Percentiles rank a stretch among this genome's conserved stretches.
Conservation (phyloP, 192 early-diverging fungal species). For the Gamsiella multidivaricata region DNA sequence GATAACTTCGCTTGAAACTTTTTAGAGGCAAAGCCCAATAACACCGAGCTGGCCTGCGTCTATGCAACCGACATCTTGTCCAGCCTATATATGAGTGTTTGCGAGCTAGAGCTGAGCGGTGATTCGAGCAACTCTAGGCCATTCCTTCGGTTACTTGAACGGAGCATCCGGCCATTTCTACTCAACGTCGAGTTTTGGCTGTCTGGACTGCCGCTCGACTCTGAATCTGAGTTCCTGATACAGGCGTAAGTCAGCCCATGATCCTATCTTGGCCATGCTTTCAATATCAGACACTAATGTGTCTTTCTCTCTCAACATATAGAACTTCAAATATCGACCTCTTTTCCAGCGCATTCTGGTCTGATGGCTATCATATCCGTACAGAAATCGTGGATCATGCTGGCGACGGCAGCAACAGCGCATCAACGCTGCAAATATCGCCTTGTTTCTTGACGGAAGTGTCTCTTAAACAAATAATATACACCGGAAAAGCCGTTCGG, state of each 20-base stretch:
- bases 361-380: slow-evolving; percentile 19
- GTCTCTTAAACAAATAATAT: slow-evolving; percentile 18
- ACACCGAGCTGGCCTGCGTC: background rate
- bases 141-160: slow-evolving; percentile 22
- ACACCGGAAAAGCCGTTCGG: slow-evolving; percentile 44
- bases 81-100: slow-evolving; percentile 10
- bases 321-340: slow-evolving; percentile 17
- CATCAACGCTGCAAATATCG: slow-evolving; percentile 1
- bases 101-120: slow-evolving; percentile 14
- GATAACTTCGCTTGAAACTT: background rate
- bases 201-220: slow-evolving; percentile 23
- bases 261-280: background rate
- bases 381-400: slow-evolving; percentile 10
- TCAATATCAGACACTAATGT: background rate
- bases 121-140: background rate
- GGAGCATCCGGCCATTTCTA: slow-evolving; percentile 32
- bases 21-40: background rate
- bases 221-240: slow-evolving; percentile 33
- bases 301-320: background rate
- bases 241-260: slow-evolving; percentile 12
- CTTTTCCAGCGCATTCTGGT: slow-evolving; percentile 34
- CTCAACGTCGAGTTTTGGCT: slow-evolving; percentile 42
- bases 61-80: slow-evolving; percentile 24
- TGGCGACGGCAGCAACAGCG: background rate
- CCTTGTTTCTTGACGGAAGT: slow-evolving; percentile 27